These are phyloP conservation scores for Ilyonectria robusta DNA, from an alignment of 2,329 filamentous ascomycete species.

Conservation along the genomic window DNA sequence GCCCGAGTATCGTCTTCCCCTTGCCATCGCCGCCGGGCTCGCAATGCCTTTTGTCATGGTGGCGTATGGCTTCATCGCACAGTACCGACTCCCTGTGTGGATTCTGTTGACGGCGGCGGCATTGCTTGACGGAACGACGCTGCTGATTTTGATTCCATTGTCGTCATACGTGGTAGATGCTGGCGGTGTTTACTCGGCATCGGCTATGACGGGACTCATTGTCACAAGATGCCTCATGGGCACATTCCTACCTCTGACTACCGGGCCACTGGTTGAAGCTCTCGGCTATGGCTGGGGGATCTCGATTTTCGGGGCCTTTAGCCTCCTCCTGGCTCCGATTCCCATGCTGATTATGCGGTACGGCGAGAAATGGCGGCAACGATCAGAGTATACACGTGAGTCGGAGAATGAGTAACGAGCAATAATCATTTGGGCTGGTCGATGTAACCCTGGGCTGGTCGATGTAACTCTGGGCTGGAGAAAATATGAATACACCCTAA, in stretches of 20 bases:
- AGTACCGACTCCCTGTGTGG: constrained; percentile 58
- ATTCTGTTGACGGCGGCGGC: constrained; percentile 60
- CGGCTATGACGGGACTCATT: constrained; percentile 70
- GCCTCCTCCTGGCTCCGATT: constrained; percentile 63
- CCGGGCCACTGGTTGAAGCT: constrained; percentile 61
- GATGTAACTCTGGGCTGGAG: too few species aligned
- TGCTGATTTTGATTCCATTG: constrained; percentile 64
- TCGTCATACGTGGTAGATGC: constrained; percentile 71
- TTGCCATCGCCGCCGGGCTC: constrained; percentile 63
- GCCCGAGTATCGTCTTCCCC: constrained; percentile 69
- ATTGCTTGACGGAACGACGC: constrained; percentile 61
- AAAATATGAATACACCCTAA: too few species aligned
- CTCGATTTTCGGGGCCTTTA: constrained; percentile 58
- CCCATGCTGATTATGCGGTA: constrained; percentile 66
- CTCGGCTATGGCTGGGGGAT: constrained; percentile 69
- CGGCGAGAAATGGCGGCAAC: constrained; percentile 66
- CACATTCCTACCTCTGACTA: constrained; percentile 69
- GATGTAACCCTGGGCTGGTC: too few species aligned
- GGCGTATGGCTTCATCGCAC: constrained; percentile 66
- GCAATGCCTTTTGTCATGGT: constrained; percentile 61
- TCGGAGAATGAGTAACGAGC: not conserved
- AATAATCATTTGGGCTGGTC: not conserved
- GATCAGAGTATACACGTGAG: constrained; percentile 43
- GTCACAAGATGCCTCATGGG: constrained; percentile 69
- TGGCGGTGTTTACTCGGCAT: constrained; percentile 68